Percentiles rank a stretch among this genome's conserved stretches.
Conservation (phyloP, 2,329 filamentous ascomycete genomes). For the Penicillium digitatum region DNA sequence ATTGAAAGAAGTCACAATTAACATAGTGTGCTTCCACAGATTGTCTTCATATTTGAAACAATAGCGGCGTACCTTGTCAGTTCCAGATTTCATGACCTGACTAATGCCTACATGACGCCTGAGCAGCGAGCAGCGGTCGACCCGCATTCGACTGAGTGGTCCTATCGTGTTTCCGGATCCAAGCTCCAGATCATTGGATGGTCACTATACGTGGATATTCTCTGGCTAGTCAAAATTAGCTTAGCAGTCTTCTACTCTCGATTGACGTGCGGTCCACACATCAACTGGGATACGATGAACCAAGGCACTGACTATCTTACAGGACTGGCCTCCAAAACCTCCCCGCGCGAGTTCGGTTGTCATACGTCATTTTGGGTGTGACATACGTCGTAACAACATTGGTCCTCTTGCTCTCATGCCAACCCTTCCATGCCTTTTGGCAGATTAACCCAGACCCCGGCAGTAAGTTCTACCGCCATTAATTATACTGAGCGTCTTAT, state of each 20-base stretch:
- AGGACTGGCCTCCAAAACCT: conserved; percentile 41
- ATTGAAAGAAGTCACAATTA: background rate
- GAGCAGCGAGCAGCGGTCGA: conserved; percentile 47
- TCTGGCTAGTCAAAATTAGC: conserved; percentile 53
- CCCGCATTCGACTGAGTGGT: conserved; percentile 45
- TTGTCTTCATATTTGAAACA: conserved; percentile 49
- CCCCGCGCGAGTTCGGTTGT: conserved; percentile 46
- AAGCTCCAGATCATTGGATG: conserved; percentile 52
- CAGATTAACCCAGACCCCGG: conserved; percentile 57
- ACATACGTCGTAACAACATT: conserved; percentile 49
- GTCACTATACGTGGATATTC: conserved; percentile 51
- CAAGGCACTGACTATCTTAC: background rate
- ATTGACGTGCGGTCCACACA: conserved; percentile 41
- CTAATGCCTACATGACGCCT: conserved; percentile 55
- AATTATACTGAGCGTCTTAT: background rate
- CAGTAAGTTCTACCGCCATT: conserved; percentile 37
- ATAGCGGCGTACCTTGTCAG: conserved; percentile 48
- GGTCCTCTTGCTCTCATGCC: conserved; percentile 51
- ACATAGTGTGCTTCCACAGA: conserved; percentile 24
- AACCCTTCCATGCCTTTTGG: conserved; percentile 54
- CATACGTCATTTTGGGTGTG: conserved; percentile 46
- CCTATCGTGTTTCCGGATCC: conserved; percentile 47
- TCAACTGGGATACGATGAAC: background rate
- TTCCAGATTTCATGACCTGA: conserved; percentile 47
- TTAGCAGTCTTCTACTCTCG: conserved; percentile 54